A percentile compares a stretch with the other conserved stretches of the same genome.
These are phyloP conservation scores for Cyclotella baltica DNA, from an alignment of 108 stramenopile species.

Conservation along the genomic window DNA sequence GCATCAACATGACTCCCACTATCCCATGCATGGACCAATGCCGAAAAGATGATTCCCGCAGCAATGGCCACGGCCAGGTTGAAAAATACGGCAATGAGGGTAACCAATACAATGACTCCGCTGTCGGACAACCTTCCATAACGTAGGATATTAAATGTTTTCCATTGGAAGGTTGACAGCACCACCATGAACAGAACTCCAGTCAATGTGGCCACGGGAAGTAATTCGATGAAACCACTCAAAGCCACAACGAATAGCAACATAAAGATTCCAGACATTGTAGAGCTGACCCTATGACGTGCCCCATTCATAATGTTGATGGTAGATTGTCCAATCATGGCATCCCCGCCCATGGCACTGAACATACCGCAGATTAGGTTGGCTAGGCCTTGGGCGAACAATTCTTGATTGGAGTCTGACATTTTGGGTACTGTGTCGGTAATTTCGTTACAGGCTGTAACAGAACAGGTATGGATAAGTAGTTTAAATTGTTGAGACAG, in stretches of 20 bases:
- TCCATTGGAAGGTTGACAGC: conserved; percentile 65
- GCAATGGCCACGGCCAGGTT: conserved; percentile 68
- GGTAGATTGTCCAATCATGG: conserved; percentile 73
- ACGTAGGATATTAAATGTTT: conserved; percentile 61
- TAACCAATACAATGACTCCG: conserved; percentile 56
- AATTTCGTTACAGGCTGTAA: conserved; percentile 67
- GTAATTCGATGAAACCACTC: conserved; percentile 53
- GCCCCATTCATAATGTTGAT: conserved; percentile 72
- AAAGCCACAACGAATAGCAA: conserved; percentile 54
- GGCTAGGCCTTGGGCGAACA: conserved; percentile 65
- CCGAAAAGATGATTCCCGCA: conserved; percentile 55
- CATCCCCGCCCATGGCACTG: conserved; percentile 65
- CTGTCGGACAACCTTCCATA: conserved; percentile 57
- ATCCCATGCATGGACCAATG: conserved; percentile 67
- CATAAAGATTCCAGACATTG: conserved; percentile 66
- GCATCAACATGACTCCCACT: conserved; percentile 55
- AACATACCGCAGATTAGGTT: conserved; percentile 60
- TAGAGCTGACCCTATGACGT: conserved; percentile 56
- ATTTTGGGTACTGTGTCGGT: conserved; percentile 61
- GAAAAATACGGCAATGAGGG: conserved; percentile 57
- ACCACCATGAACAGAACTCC: conserved; percentile 69
- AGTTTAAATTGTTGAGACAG: too few relatives aligned
- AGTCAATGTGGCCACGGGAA: conserved; percentile 62
- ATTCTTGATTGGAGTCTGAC: conserved; percentile 59
- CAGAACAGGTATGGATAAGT: too few relatives aligned